phyloP scores from a whole-genome alignment of 768 basidiomycete species.

The Tricholoma furcatifolium region DNA sequence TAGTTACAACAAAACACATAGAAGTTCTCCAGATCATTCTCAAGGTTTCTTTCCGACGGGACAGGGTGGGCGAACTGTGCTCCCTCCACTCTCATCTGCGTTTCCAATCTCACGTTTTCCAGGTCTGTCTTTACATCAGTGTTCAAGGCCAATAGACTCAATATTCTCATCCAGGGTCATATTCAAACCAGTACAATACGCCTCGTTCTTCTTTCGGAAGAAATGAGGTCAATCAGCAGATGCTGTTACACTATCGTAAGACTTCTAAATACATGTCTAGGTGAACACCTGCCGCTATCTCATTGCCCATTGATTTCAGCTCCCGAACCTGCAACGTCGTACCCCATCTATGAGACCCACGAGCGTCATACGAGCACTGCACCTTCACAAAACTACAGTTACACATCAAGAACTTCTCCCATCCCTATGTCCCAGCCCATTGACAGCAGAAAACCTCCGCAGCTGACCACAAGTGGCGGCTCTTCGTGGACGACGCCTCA shows the following conservation, averaged over 20 bases:
- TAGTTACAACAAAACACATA: slow-evolving; percentile 61
- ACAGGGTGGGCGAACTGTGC: slow-evolving; percentile 88
- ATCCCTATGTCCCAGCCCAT: slow-evolving; percentile 41
- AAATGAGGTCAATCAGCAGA: slow-evolving; percentile 53
- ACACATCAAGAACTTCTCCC: slow-evolving; percentile 49
- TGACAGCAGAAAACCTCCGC: slow-evolving; percentile 60
- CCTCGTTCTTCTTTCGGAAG: slow-evolving; percentile 63
- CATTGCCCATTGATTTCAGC: slow-evolving; percentile 38
- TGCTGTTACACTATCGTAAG: slow-evolving; percentile 48
- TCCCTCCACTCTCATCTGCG: slow-evolving; percentile 81
- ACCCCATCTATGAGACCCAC: slow-evolving; percentile 53
- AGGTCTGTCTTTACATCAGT: slow-evolving; percentile 73
- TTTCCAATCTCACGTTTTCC: slow-evolving; percentile 89
- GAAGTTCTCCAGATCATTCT: slow-evolving; percentile 67
- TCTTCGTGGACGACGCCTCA: slow-evolving; percentile 46
- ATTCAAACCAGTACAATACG: slow-evolving; percentile 52
- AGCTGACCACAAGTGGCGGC: slow-evolving; percentile 44
- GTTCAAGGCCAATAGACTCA: slow-evolving; percentile 54
- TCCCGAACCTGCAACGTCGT: slow-evolving; percentile 45
- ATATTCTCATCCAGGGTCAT: slow-evolving; percentile 59
- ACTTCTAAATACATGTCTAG: slow-evolving; percentile 11
- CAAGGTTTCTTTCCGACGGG: slow-evolving; percentile 74
- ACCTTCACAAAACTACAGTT: slow-evolving; percentile 45
- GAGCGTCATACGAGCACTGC: slow-evolving; percentile 47
- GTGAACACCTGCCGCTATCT: slow-evolving; percentile 28